Conservation (phyloP, 1,139 yeast species). For the Pneumocystis wakefieldiae region DNA sequence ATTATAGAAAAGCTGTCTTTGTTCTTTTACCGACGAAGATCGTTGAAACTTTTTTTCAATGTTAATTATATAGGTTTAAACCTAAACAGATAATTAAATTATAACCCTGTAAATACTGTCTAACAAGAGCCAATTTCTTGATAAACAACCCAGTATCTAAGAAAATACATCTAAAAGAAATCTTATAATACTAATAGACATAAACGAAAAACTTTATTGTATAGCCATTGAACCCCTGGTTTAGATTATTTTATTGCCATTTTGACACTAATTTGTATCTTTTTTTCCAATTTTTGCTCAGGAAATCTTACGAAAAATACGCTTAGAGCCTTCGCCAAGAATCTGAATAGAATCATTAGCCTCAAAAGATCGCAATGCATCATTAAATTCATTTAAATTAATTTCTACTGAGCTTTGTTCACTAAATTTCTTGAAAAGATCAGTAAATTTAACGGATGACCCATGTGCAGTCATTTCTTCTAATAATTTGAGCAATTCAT, state of each 20-base stretch:
- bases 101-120: too few relatives aligned
- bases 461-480: constrained; percentile 25
- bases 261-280: neutral
- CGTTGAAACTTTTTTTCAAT: neutral
- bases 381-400: constrained; percentile 56
- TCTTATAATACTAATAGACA: too few relatives aligned
- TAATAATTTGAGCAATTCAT: constrained; percentile 40
- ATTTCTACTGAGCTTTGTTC: constrained; percentile 56
- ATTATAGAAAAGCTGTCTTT: neutral
- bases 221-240: too few relatives aligned
- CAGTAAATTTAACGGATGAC: constrained; percentile 40
- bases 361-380: constrained; percentile 50
- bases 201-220: too few relatives aligned
- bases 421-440: constrained; percentile 46
- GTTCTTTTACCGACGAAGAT: too few relatives aligned
- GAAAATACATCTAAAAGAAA: too few relatives aligned
- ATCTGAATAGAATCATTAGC: constrained; percentile 63
- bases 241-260: neutral
- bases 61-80: neutral
- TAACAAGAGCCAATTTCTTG: too few relatives aligned
- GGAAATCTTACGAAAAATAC: constrained; percentile 36
- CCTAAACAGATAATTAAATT: neutral
- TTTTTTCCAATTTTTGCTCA: neutral
- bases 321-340: constrained; percentile 58
- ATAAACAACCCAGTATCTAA: too few relatives aligned